Base-by-base conservation (phyloP, 371 early-diverging fungal genomes). In the Blakeslea trispora region DNA sequence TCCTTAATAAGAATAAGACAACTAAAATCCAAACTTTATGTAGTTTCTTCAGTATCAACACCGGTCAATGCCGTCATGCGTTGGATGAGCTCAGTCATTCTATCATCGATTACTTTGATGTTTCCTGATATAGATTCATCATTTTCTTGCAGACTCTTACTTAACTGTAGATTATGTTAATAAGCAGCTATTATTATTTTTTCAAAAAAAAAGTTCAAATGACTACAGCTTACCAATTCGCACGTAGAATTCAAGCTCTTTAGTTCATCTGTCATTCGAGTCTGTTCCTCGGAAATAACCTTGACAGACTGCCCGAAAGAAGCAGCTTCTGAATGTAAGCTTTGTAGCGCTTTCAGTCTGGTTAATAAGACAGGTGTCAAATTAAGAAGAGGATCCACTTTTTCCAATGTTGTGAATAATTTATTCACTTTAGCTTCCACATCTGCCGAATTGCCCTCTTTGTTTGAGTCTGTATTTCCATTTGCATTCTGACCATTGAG, bases 291-390 rank as follows among this genome's bases (percentile, higher is more conserved):
- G 8, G 84, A 83, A 54, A 94, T 77, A 65, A 84, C 78, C 53
- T 84, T 82, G 43, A 94, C 75, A 11, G 88, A 84, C 14, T 89
- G 88, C 8, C 88, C 81, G 61, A 91, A 90, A 35, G 86, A 83
- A 7, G 91, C 81, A 2, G 94, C 93, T 58, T 94, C 93, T 0
- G 82, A 77, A 63, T 96, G 97, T 55, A 95, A 71, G 7, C 73
- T 69, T 59, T 91, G 86, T 45, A 96, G 73, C 1, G 88, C 85
- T 57, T 89, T 90, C 53, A 96, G 74, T 49, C 96, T 86, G 6
- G 87, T 75, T 17, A 94, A 78, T 32, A 94, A 76, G 6, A 89
- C 88, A 14, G 94, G 95, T 0, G 93, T 85, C 53, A 92, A 64
- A 17, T 86, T 83, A 37, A 90, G 76, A 42, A 95, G 68, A 1